Conservation (phyloP, 176 grass and related monocot species). For the Carex myosuroides region DNA sequence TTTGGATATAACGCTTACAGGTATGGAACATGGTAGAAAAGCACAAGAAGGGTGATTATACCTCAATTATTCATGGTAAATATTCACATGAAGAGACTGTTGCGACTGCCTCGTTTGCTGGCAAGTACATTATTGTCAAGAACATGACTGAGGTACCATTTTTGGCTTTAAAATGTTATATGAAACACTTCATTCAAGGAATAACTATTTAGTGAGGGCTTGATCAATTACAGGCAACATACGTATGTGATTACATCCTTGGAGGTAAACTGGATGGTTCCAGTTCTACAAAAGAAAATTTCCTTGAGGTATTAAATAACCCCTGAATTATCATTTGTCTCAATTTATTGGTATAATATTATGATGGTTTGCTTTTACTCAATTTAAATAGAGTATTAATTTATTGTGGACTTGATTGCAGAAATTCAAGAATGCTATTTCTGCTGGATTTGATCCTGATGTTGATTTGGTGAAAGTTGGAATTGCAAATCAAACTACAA, state of each 20-base stretch:
- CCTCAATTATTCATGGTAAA: slow-evolving; percentile 95
- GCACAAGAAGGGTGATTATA: slow-evolving; percentile 97
- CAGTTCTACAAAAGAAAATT: slow-evolving; percentile 81
- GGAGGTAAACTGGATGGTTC: slow-evolving; percentile 84
- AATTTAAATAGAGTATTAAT: neutral
- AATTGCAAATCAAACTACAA: slow-evolving; percentile 99
- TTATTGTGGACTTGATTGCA: slow-evolving; percentile 17
- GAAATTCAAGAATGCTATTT: slow-evolving; percentile 94
- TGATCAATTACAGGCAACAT: slow-evolving; percentile 48
- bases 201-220: neutral
- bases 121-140: slow-evolving; percentile 81
- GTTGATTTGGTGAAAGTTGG: slow-evolving; percentile 74
- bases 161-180: neutral
- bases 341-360: slow-evolving; percentile 2
- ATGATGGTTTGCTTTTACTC: neutral
- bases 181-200: slow-evolving; percentile 5
- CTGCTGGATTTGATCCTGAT: slow-evolving; percentile 93
- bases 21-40: slow-evolving; percentile 99
- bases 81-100: slow-evolving; percentile 94
- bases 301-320: slow-evolving; percentile 53
- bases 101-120: slow-evolving; percentile 95
- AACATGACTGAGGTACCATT: slow-evolving; percentile 75
- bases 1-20: slow-evolving; percentile 27
- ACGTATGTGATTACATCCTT: slow-evolving; percentile 95
- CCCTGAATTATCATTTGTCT: slow-evolving; percentile 6